Percentiles rank a stretch among this genome's conserved stretches.
phyloP scores from a whole-genome alignment of 2,329 filamentous ascomycete genomes.

The Trichoderma koningii region DNA sequence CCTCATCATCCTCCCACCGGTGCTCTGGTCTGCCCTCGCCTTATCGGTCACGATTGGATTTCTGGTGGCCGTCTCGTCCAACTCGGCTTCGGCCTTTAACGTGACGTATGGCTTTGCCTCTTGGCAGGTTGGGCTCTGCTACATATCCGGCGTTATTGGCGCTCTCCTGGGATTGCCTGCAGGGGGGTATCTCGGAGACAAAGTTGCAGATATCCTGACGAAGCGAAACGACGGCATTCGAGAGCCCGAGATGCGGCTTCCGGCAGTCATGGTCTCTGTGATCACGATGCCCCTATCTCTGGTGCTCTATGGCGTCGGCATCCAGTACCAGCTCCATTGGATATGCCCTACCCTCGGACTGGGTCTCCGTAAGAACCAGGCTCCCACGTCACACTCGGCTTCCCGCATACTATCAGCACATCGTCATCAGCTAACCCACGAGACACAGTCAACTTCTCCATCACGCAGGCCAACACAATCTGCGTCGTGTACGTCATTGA shows the following conservation, averaged over 20 bases:
- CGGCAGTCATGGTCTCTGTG: slow-evolving; percentile 53
- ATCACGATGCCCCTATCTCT: slow-evolving; percentile 52
- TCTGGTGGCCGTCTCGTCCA: slow-evolving; percentile 56
- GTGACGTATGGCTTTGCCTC: slow-evolving; percentile 47
- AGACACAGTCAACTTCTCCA: slow-evolving; percentile 54
- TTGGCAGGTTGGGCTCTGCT: slow-evolving; percentile 54
- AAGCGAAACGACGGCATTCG: slow-evolving; percentile 56
- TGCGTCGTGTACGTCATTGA: slow-evolving; percentile 61
- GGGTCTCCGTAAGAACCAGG: slow-evolving; percentile 48
- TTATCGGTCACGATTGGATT: slow-evolving; percentile 59
- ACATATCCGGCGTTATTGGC: slow-evolving; percentile 52
- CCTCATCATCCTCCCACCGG: slow-evolving; percentile 53
- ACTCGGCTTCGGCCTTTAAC: slow-evolving; percentile 49
- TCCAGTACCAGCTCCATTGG: slow-evolving; percentile 53
- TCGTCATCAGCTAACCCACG: slow-evolving; percentile 19
- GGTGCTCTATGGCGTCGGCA: slow-evolving; percentile 51
- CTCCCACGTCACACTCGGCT: neutral
- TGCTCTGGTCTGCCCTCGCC: slow-evolving; percentile 58
- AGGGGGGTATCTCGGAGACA: slow-evolving; percentile 52
- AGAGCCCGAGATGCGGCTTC: slow-evolving; percentile 63
- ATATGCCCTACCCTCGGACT: slow-evolving; percentile 58
- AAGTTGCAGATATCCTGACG: slow-evolving; percentile 52
- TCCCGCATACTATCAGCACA: neutral
- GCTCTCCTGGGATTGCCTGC: slow-evolving; percentile 52
- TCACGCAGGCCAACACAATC: slow-evolving; percentile 58